These are phyloP conservation scores for Phytophthora capsici DNA, from an alignment of 352 stramenopile genomes.

Conservation along the genomic window DNA sequence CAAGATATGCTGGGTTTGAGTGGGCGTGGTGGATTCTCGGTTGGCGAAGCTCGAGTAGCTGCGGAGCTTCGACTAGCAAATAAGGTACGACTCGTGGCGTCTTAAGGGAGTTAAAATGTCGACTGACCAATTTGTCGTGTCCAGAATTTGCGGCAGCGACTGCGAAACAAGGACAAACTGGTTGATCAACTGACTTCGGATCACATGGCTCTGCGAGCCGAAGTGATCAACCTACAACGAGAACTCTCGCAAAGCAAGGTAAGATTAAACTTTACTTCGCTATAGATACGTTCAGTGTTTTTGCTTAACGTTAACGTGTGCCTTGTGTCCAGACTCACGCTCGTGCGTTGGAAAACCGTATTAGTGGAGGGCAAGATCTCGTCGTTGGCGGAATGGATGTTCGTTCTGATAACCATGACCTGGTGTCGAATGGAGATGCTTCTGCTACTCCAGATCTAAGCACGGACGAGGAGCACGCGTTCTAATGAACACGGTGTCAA, in stretches of 20 bases:
- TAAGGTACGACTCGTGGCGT: slow-evolving; percentile 64
- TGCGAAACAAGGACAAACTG: slow-evolving; percentile 86
- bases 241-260: slow-evolving; percentile 74
- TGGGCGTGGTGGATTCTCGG: slow-evolving; percentile 60
- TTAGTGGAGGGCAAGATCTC: slow-evolving; percentile 1
- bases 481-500: slow-evolving; percentile 8
- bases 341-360: slow-evolving; percentile 38
- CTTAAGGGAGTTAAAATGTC: background rate
- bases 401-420: slow-evolving; percentile 17
- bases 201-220: slow-evolving; percentile 58
- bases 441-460: slow-evolving; percentile 13
- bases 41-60: slow-evolving; percentile 82
- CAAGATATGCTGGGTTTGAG: slow-evolving; percentile 73
- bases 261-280: background rate
- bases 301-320: too few relatives aligned
- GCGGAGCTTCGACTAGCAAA: slow-evolving; percentile 85
- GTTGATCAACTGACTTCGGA: slow-evolving; percentile 84
- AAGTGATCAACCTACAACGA: slow-evolving; percentile 67
- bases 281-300: background rate
- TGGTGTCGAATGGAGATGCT: slow-evolving; percentile 21
- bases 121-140: slow-evolving; percentile 8
- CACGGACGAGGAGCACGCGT: slow-evolving; percentile 21
- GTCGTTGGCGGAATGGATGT: slow-evolving; percentile 5
- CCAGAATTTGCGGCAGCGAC: slow-evolving; percentile 81
- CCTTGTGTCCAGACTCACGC: slow-evolving; percentile 25